Evolutionary conservation across 1,284 basidiomycete species (phyloP).

Genomic region (Mycosarcoma mackinlayi): DNA sequence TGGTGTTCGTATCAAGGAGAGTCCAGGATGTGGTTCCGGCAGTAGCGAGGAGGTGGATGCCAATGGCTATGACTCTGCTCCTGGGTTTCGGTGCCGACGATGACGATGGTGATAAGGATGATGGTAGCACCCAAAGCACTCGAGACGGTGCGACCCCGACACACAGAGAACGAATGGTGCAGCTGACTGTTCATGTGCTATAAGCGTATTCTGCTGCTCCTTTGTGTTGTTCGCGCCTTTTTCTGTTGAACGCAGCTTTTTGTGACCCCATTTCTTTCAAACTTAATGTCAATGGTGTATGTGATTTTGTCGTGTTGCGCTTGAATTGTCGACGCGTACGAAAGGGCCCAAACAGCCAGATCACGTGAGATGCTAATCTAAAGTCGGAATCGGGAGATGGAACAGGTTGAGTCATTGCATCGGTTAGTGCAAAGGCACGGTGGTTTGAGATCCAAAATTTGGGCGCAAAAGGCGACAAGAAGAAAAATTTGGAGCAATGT

Average conservation of each 20-base stretch:
- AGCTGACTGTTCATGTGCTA: too few species aligned
- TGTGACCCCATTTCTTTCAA: slow-evolving; percentile 7
- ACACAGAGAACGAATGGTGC: too few species aligned
- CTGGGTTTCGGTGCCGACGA: background rate
- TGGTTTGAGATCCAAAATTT: slow-evolving; percentile 12
- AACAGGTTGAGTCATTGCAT: slow-evolving; percentile 24
- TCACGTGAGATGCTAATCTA: slow-evolving; percentile 15
- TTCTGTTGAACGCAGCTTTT: slow-evolving; percentile 5
- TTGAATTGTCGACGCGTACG: slow-evolving; percentile 15
- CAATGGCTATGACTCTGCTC: background rate
- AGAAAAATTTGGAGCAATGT: slow-evolving; percentile 11
- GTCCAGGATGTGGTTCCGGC: slow-evolving; percentile 17
- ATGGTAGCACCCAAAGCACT: background rate
- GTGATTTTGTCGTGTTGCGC: background rate
- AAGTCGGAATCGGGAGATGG: background rate
- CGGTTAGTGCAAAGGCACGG: too few species aligned
- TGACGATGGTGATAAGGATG: background rate
- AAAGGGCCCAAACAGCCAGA: background rate
- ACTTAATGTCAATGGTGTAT: background rate
- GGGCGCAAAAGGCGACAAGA: slow-evolving; percentile 1
- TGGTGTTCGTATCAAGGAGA: background rate
- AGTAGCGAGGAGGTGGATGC: slow-evolving; percentile 11
- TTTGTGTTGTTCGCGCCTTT: background rate
- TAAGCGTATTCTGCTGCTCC: background rate
- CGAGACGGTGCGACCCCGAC: background rate